These are phyloP conservation scores for Aspergillus phoenicis DNA, from an alignment of 2,329 filamentous ascomycete species.

Conservation along the genomic window DNA sequence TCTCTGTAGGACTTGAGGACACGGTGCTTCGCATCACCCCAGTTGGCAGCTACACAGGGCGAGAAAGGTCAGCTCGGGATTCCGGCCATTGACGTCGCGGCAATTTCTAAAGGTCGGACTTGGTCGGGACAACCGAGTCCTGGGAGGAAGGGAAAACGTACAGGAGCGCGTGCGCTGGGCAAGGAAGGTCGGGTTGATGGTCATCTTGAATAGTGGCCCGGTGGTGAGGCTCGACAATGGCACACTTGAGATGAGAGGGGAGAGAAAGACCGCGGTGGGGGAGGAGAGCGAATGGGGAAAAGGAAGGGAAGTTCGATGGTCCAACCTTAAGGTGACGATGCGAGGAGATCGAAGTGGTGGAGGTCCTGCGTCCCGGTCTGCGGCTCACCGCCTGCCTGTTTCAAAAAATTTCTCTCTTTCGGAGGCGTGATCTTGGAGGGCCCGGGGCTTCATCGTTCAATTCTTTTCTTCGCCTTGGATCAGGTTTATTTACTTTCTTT, in stretches of 20 bases:
- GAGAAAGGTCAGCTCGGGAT: constrained; percentile 28
- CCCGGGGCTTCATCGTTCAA: not conserved
- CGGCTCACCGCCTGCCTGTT: constrained; percentile 42
- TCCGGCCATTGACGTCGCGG: constrained; percentile 25
- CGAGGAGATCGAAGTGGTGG: constrained; percentile 23
- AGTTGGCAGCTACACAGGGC: constrained; percentile 71
- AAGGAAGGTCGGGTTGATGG: constrained; percentile 91
- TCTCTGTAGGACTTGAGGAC: constrained; percentile 88
- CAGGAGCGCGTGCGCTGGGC: constrained; percentile 78
- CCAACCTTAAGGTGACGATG: constrained; percentile 24
- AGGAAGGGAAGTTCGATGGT: constrained; percentile 27
- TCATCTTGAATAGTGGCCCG: constrained; percentile 58
- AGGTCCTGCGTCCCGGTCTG: not conserved
- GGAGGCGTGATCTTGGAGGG: constrained; percentile 9
- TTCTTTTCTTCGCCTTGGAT: constrained; percentile 4
- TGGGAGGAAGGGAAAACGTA: constrained; percentile 49
- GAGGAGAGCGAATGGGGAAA: constrained; percentile 14
- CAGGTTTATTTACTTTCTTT: not conserved
- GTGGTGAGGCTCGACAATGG: constrained; percentile 16
- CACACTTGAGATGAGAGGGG: constrained; percentile 6
- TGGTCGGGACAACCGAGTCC: constrained; percentile 13
- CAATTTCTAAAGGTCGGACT: constrained; percentile 29
- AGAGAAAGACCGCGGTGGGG: constrained; percentile 13
- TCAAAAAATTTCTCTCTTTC: constrained; percentile 38
- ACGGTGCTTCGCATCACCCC: constrained; percentile 82